phyloP scores from a whole-genome alignment of 2,329 filamentous ascomycete species.

The Celoporthe dispersa region DNA sequence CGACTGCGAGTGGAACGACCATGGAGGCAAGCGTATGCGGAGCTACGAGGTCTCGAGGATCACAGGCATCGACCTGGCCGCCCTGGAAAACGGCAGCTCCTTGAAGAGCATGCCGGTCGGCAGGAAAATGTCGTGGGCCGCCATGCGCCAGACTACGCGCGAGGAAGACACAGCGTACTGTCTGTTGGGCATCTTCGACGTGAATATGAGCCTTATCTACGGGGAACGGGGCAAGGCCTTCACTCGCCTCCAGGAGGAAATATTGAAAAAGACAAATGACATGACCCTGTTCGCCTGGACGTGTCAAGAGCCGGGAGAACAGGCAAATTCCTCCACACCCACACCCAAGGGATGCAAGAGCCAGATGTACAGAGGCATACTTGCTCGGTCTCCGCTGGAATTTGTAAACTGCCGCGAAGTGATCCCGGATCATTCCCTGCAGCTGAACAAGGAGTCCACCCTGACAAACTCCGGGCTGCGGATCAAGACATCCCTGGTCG shows the following conservation, averaged over 20 bases:
- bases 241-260: constrained; percentile 36
- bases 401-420: constrained; percentile 25
- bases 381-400: constrained; percentile 27
- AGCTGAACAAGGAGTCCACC: constrained; percentile 26
- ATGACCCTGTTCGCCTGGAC: constrained; percentile 31
- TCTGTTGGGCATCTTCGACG: constrained; percentile 34
- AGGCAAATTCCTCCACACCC: constrained; percentile 4
- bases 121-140: constrained; percentile 37
- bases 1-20: constrained; percentile 27
- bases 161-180: constrained; percentile 35
- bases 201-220: constrained; percentile 38
- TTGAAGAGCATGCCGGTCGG: constrained; percentile 31
- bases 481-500: constrained; percentile 24
- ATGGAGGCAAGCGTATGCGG: constrained; percentile 23
- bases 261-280: constrained; percentile 31
- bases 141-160: constrained; percentile 32
- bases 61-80: constrained; percentile 26
- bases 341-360: constrained; percentile 16
- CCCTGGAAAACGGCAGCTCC: constrained; percentile 23
- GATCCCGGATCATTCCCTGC: constrained; percentile 23
- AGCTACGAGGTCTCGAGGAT: constrained; percentile 22
- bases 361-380: constrained; percentile 27
- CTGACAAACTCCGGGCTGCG: constrained; percentile 30
- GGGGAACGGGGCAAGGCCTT: constrained; percentile 36
- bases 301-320: constrained; percentile 12